Conservation (phyloP, 2,329 filamentous ascomycete genomes). For the Tolypocladium endophyticum region DNA sequence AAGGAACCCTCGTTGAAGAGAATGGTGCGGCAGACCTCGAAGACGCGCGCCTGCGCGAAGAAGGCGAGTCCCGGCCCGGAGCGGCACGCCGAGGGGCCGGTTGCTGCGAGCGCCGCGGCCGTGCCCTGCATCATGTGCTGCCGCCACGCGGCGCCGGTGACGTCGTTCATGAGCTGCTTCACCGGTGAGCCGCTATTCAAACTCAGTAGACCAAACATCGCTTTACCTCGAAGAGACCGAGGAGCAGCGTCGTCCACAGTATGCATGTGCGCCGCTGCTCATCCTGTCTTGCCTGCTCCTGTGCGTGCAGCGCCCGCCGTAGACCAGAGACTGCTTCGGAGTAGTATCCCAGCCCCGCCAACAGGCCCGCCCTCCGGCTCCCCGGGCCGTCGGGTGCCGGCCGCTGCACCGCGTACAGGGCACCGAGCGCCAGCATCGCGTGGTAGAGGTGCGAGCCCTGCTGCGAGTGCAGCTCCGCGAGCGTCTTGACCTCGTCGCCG, state of each 20-base stretch:
- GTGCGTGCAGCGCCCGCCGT: background rate
- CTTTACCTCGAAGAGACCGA: slow-evolving; percentile 23
- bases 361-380: background rate
- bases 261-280: slow-evolving; percentile 5
- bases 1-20: slow-evolving; percentile 13
- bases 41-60: slow-evolving; percentile 12
- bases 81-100: slow-evolving; percentile 1
- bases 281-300: background rate
- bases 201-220: background rate
- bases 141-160: slow-evolving; percentile 3
- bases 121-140: slow-evolving; percentile 5
- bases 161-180: slow-evolving; percentile 3
- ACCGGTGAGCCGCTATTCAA: background rate
- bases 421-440: background rate
- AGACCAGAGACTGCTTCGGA: background rate
- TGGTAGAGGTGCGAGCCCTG: background rate
- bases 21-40: slow-evolving; percentile 20
- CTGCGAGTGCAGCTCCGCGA: slow-evolving; percentile 6
- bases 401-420: background rate
- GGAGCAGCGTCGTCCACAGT: slow-evolving; percentile 21
- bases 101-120: slow-evolving; percentile 1
- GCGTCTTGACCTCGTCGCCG: slow-evolving; percentile 11
- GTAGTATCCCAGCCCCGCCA: background rate
- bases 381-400: background rate
- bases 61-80: slow-evolving; percentile 2